phyloP scores from a whole-genome alignment of 352 stramenopile genomes.

The Phytophthora rubi region DNA sequence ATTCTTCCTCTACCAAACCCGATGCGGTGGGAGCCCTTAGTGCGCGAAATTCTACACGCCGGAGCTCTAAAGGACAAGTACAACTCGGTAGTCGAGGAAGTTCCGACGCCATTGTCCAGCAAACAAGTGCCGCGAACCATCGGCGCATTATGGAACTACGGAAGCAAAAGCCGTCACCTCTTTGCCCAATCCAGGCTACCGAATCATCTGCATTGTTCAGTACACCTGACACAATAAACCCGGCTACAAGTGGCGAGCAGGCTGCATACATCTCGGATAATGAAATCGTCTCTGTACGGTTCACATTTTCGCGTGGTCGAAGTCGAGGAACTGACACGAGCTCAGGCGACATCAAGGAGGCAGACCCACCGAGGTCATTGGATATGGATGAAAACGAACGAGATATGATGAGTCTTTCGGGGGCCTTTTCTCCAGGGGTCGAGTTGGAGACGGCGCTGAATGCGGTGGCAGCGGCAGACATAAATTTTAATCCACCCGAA shows the following conservation, averaged over 20 bases:
- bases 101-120: slow-evolving; percentile 3
- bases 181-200: background rate
- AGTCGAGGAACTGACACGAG: slow-evolving; percentile 10
- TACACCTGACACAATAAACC: background rate
- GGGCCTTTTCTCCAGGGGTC: slow-evolving; percentile 59
- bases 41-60: slow-evolving; percentile 5
- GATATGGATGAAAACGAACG: slow-evolving; percentile 9
- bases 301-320: slow-evolving; percentile 57
- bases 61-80: slow-evolving; percentile 22
- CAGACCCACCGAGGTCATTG: slow-evolving; percentile 14
- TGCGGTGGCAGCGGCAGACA: slow-evolving; percentile 15
- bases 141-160: slow-evolving; percentile 65
- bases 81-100: slow-evolving; percentile 3
- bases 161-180: slow-evolving; percentile 34
- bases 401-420: slow-evolving; percentile 40
- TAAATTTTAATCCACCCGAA: background rate
- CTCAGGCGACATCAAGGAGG: background rate
- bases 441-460: slow-evolving; percentile 61
- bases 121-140: slow-evolving; percentile 57
- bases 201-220: background rate
- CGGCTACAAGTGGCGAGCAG: background rate
- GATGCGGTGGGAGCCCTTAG: slow-evolving; percentile 13
- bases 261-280: slow-evolving; percentile 34
- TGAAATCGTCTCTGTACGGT: slow-evolving; percentile 58
- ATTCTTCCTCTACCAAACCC: background rate